Conservation (phyloP, 2,329 filamentous ascomycete genomes). For the Claviceps africana region DNA sequence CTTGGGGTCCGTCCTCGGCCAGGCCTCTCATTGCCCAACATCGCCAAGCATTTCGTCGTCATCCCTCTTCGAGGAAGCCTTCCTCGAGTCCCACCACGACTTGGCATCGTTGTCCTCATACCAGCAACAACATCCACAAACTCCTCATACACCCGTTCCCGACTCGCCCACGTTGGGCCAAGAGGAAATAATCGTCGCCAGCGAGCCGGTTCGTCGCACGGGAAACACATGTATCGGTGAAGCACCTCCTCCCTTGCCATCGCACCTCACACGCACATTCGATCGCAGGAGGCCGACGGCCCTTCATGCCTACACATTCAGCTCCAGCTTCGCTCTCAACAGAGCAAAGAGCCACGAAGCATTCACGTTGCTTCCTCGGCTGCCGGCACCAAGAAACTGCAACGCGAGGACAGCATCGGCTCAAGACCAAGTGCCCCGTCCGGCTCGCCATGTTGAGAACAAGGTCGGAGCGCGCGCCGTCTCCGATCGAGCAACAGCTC, state of each 20-base stretch:
- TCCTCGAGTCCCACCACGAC: not conserved
- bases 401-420: not conserved
- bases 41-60: not conserved
- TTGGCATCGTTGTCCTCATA: not conserved
- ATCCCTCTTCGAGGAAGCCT: not conserved
- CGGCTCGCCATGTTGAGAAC: not conserved
- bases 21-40: not conserved
- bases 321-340: conserved; percentile 12
- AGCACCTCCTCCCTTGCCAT: not conserved
- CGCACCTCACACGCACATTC: not conserved
- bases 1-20: not conserved
- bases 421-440: not conserved
- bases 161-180: conserved; percentile 5
- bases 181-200: not conserved
- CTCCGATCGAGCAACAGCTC: not conserved
- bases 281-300: not conserved
- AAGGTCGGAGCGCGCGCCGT: not conserved
- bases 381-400: not conserved
- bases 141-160: not conserved
- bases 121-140: not conserved
- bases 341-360: conserved; percentile 10
- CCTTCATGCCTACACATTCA: not conserved
- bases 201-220: not conserved
- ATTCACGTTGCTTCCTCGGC: conserved; percentile 11
- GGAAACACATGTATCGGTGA: not conserved